Percentiles rank a stretch among this genome's conserved stretches.
These are phyloP conservation scores for Debaryomyces fabryi DNA, from an alignment of 1,139 yeast genomes.

Conservation along the genomic window DNA sequence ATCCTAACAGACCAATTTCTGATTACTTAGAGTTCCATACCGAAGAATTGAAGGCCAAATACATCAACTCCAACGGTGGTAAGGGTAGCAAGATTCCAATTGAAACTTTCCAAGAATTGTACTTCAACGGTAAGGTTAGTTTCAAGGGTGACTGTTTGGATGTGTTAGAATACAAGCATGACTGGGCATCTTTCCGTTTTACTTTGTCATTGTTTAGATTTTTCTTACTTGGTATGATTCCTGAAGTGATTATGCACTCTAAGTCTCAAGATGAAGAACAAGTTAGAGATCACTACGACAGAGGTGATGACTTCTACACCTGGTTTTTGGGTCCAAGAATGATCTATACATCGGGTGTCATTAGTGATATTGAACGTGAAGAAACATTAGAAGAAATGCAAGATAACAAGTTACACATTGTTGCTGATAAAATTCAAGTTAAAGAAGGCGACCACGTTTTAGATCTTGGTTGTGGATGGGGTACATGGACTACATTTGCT, in stretches of 20 bases:
- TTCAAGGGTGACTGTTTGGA: constrained; percentile 90
- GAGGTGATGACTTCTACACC: constrained; percentile 93
- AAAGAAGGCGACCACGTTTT: constrained; percentile 72
- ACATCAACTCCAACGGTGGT: constrained; percentile 58
- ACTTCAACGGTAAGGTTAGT: constrained; percentile 79
- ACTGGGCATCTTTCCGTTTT: constrained; percentile 85
- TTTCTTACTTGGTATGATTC: constrained; percentile 87
- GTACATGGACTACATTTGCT: constrained; percentile 85
- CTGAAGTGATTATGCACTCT: constrained; percentile 90
- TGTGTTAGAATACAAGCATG: constrained; percentile 82
- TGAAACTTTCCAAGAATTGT: constrained; percentile 90
- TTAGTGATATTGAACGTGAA: constrained; percentile 68
- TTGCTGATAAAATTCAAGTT: constrained; percentile 83
- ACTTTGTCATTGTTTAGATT: constrained; percentile 77
- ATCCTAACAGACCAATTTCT: constrained; percentile 79
- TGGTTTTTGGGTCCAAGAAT: constrained; percentile 95
- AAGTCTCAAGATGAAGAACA: constrained; percentile 96
- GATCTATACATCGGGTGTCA: constrained; percentile 89
- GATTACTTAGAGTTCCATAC: constrained; percentile 83
- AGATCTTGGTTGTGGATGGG: constrained; percentile 97
- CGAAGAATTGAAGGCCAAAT: constrained; percentile 68
- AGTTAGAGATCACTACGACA: constrained; percentile 93
- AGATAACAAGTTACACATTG: constrained; percentile 86
- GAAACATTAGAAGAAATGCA: constrained; percentile 86
- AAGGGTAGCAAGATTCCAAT: constrained; percentile 77